These are phyloP conservation scores for Plasmodium inui DNA, from an alignment of 169 alveolate genomes.

Conservation along the genomic window DNA sequence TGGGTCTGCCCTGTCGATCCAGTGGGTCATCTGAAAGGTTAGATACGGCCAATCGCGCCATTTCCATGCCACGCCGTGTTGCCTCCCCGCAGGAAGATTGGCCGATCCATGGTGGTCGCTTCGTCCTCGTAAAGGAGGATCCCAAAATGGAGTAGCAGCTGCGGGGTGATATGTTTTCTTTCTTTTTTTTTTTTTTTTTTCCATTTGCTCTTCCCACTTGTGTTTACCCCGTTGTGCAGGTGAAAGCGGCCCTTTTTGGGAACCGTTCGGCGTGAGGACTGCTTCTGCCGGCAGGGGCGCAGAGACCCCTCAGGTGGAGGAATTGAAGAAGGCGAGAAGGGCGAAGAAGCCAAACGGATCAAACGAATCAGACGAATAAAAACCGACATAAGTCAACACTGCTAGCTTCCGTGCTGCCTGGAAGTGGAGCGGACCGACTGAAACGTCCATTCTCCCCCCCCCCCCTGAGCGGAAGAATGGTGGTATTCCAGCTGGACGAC, in stretches of 20 bases:
- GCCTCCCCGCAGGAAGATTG: neutral
- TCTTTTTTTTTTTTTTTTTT: too few relatives aligned
- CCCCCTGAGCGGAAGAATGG: slow-evolving; percentile 75
- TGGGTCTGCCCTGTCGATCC: neutral
- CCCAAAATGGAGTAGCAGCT: neutral
- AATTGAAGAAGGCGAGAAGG: neutral
- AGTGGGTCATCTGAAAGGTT: neutral
- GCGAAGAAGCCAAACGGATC: neutral
- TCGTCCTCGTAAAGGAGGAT: neutral
- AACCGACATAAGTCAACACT: too few relatives aligned
- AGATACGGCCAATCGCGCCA: neutral
- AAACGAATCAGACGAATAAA: too few relatives aligned
- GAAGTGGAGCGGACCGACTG: neutral
- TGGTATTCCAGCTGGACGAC: slow-evolving; percentile 91
- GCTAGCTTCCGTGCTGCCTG: neutral
- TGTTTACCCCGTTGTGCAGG: neutral
- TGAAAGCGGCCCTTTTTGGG: neutral
- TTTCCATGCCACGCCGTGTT: neutral
- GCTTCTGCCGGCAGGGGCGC: neutral
- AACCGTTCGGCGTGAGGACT: neutral
- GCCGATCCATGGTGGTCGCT: neutral
- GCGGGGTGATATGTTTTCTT: neutral
- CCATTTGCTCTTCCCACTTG: neutral
- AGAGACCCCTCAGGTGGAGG: neutral
- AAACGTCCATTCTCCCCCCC: neutral